Evolutionary conservation across 495 filamentous ascomycete species (phyloP), one percentile per base, ranked within the genome.

Genomic region (Collariella sp.): DNA sequence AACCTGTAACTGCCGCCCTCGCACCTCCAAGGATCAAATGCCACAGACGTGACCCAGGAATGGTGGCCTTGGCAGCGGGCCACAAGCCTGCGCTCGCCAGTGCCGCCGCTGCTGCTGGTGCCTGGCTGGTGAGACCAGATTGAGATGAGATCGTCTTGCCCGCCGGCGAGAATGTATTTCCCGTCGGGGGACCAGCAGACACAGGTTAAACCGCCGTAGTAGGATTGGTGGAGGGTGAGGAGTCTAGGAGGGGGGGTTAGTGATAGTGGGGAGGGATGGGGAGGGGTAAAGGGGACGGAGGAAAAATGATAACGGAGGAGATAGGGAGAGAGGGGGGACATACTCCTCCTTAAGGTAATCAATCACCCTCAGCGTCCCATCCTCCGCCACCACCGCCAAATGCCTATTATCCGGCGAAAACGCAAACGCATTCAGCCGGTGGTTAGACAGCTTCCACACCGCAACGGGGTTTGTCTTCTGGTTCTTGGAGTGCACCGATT

Each of bases 161-260:
- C 93, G 40, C 93, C 93, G 0, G 93, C 96, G 1, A 96, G 76
- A 31, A 97, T 83, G 70, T 96, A 98, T 65, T 93, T 90, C 54
- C 91, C 91, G 67, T 97, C 93, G 2, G 93, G 93, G 2, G 90
- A 96, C 94, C 94, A 98, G 72, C 88, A 94, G 10, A 96, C 89
- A 64, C 88, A 95, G 36, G 84, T 85, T 46, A 97, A 73, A 10
- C 87, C 91, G 43, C 94, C 93, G 62, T 96, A 98, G 71, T 96
- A 97, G 54, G 85, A 86, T 54, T 84, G 83, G 70, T 88, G 95
- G 22, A 95, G 70, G 61, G 95, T 88, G 38, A 91, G 73, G 11
- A 96, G 76, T 57, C 87, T 94, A 56, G 12, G 3, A 15, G 23
- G 29, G 39, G 12, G 7, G 12, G 46, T 31, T 29, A 15, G 19